A percentile compares a stretch with the other conserved stretches of the same genome.
phyloP scores from a whole-genome alignment of 108 stramenopile genomes.

The Fragilaria crotonensis region DNA sequence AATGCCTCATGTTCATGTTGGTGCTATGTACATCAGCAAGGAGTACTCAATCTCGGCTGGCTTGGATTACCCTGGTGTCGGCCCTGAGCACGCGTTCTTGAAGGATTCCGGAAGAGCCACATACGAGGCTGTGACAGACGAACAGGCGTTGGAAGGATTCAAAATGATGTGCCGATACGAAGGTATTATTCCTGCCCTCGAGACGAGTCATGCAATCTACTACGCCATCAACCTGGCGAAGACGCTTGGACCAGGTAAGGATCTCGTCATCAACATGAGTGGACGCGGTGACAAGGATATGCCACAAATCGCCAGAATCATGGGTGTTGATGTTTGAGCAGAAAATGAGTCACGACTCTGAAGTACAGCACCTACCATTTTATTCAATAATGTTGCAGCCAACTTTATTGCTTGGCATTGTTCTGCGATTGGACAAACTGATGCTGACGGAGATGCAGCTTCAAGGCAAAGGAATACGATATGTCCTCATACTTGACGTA shows the following conservation, averaged over 20 bases:
- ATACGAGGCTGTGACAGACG: conserved; percentile 85
- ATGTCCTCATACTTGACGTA: not conserved
- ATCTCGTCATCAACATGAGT: conserved; percentile 90
- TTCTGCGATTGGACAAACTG: not conserved
- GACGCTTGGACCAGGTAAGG: conserved; percentile 78
- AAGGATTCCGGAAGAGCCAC: conserved; percentile 89
- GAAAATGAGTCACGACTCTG: too few species aligned
- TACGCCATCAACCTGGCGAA: conserved; percentile 87
- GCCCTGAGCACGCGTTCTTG: conserved; percentile 91
- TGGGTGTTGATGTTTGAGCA: conserved; percentile 92
- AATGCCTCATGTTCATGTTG: too few species aligned
- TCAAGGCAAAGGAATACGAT: not conserved
- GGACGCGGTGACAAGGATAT: conserved; percentile 98
- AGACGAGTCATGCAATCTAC: conserved; percentile 91
- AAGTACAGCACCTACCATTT: too few species aligned
- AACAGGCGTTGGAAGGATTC: conserved; percentile 90
- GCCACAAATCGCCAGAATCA: conserved; percentile 88
- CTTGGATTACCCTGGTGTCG: conserved; percentile 96
- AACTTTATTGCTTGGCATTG: too few species aligned
- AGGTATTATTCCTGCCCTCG: conserved; percentile 95
- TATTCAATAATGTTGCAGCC: too few species aligned
- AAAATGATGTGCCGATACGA: conserved; percentile 86
- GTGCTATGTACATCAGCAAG: conserved; percentile 88
- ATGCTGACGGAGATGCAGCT: not conserved
- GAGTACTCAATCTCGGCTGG: conserved; percentile 90